These are phyloP conservation scores for Phytophthora meadii DNA, from an alignment of 352 stramenopile genomes.

Conservation along the genomic window DNA sequence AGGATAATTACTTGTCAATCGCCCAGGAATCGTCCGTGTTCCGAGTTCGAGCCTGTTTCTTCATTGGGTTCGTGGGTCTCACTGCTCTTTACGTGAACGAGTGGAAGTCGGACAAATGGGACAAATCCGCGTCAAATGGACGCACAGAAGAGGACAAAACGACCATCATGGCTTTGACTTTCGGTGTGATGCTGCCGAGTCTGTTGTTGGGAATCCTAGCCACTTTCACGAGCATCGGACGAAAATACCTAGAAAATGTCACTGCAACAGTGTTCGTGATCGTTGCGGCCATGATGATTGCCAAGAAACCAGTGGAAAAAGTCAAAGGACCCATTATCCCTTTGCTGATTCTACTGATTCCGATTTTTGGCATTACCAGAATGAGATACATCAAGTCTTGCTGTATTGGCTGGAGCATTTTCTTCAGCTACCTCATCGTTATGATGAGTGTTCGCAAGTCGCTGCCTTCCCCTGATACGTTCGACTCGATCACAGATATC, in stretches of 20 bases:
- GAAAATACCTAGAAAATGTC: slow-evolving; percentile 68
- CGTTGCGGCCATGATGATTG: slow-evolving; percentile 72
- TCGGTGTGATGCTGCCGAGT: slow-evolving; percentile 63
- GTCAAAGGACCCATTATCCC: slow-evolving; percentile 71
- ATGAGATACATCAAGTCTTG: slow-evolving; percentile 85
- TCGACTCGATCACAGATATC: slow-evolving; percentile 78
- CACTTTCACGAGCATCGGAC: slow-evolving; percentile 58
- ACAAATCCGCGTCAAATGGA: slow-evolving; percentile 28
- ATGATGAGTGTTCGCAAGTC: slow-evolving; percentile 57
- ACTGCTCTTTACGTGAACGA: slow-evolving; percentile 65
- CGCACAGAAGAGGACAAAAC: slow-evolving; percentile 53
- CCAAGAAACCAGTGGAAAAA: slow-evolving; percentile 82
- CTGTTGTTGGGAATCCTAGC: slow-evolving; percentile 62
- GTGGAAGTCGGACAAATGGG: slow-evolving; percentile 52
- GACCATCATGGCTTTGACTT: slow-evolving; percentile 59
- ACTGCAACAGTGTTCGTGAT: slow-evolving; percentile 66
- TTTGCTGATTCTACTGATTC: slow-evolving; percentile 83
- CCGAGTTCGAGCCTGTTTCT: slow-evolving; percentile 71
- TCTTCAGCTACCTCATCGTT: slow-evolving; percentile 71
- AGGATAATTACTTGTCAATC: slow-evolving; percentile 67
- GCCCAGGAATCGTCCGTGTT: slow-evolving; percentile 54
- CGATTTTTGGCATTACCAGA: slow-evolving; percentile 85
- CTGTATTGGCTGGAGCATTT: slow-evolving; percentile 73
- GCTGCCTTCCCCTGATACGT: slow-evolving; percentile 42
- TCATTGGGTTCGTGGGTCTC: slow-evolving; percentile 65